Evolutionary conservation across 768 basidiomycete species (phyloP), one percentile per base, ranked within the genome.

Genomic region (Rhizopogon roseolus): DNA sequence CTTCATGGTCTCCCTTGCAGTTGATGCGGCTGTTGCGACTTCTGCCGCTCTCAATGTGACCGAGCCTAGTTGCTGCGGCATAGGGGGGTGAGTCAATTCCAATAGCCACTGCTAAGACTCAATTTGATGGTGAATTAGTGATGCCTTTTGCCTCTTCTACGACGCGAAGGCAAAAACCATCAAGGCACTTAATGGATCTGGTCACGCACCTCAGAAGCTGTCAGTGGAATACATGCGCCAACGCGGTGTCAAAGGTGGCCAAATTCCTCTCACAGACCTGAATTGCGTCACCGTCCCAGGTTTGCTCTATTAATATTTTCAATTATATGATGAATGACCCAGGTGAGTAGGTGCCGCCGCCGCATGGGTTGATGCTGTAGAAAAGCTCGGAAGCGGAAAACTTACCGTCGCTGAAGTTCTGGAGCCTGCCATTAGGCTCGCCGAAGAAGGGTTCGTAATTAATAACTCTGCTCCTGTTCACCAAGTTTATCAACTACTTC

Each of bases 221-320:
- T 83, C 79, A 3, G 73, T 97, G 38, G 88, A 90, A 36, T 80
- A 93, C 67, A 71, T 82, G 38, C 81, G 83, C 11, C 71, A 75
- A 49, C 82, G 81, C 25, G 96, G 95, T 28, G 67, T 94, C 48
- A 78, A 72, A 0, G 85, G 86, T 2, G 67, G 67, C 49, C 69
- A 78, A 36, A 94, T 99, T 57, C 93, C 94, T 2, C 70, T 81
- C 11, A 84, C 80, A 6, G 85, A 96, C 67, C 73, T 96, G 39
- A 97, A 97, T 66, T 78, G 88, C n/a, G 91, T 93, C n/a, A 92
- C 90, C 4, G 90, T 93, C 11, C 90, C 90, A 61, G 88, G 89
- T 81, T 36, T 45, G 1, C 37, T 37, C 46, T 22, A 37, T n/a
- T 11, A 22, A 43, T 11, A 4, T 6, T 32, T 5, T 55, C 22